Conservation (phyloP, 1,139 yeast genomes). For the Saccharomycopsis crataegensis region DNA sequence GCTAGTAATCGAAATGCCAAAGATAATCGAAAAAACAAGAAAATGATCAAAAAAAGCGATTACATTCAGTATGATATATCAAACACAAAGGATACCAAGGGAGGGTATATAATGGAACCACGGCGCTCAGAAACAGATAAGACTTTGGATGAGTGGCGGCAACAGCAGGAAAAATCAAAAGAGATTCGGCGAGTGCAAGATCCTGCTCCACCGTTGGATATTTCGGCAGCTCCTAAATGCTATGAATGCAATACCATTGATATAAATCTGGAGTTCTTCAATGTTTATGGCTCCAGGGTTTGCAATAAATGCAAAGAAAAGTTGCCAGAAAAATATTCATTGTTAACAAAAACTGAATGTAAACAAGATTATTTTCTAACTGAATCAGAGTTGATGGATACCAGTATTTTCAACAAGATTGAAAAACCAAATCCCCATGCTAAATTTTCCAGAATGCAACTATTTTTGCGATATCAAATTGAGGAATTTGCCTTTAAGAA, state of each 20-base stretch:
- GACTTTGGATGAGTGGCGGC: conserved; percentile 71
- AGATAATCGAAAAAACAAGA: conserved; percentile 8
- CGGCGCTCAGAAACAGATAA: conserved; percentile 28
- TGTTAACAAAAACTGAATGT: conserved; percentile 93
- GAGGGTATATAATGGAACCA: conserved; percentile 66
- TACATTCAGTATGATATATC: conserved; percentile 92
- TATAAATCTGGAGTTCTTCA: conserved; percentile 63
- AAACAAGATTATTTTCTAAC: conserved; percentile 86
- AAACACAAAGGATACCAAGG: conserved; percentile 79
- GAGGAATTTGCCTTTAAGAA: conserved; percentile 88
- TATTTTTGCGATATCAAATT: conserved; percentile 80
- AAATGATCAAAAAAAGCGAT: conserved; percentile 43
- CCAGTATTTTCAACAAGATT: conserved; percentile 57
- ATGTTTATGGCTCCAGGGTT: conserved; percentile 65
- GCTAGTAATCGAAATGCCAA: conserved; percentile 7
- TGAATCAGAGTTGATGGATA: conserved; percentile 83
- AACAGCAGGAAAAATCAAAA: conserved; percentile 21
- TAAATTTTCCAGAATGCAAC: conserved; percentile 85
- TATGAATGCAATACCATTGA: conserved; percentile 75
- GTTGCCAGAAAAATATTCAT: conserved; percentile 79
- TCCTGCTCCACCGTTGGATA: conserved; percentile 64
- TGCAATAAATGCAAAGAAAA: conserved; percentile 71
- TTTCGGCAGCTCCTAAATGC: conserved; percentile 69
- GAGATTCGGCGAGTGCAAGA: conserved; percentile 37
- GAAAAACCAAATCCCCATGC: conserved; percentile 96